phyloP scores from a whole-genome alignment of 495 filamentous ascomycete genomes.

The Lineolata rhizophorae region DNA sequence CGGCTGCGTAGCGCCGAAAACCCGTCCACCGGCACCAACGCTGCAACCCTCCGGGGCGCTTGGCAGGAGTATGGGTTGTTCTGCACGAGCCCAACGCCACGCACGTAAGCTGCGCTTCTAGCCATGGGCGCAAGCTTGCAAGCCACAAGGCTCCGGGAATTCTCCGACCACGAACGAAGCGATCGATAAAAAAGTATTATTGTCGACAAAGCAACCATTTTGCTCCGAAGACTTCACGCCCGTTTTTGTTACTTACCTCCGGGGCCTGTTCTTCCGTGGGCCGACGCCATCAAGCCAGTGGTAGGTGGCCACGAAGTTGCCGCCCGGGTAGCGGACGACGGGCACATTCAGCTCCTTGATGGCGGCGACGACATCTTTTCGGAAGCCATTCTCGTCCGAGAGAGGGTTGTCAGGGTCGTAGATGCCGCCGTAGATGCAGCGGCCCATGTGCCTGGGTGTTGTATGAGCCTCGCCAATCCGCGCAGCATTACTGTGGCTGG shows the following conservation, averaged over 20 bases:
- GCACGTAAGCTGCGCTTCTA: too few relatives aligned
- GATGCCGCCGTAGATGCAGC: constrained; percentile 70
- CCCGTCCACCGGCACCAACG: too few relatives aligned
- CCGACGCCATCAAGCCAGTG: constrained; percentile 67
- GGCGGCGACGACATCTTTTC: constrained; percentile 49
- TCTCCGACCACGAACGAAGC: too few relatives aligned
- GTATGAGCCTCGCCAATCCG: constrained; percentile 1
- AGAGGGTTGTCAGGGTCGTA: constrained; percentile 50
- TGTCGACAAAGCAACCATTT: too few relatives aligned
- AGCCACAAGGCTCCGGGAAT: too few relatives aligned
- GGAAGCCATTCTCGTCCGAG: constrained; percentile 53
- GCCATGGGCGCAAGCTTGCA: too few relatives aligned
- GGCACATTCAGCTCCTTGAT: constrained; percentile 49
- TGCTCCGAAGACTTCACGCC: too few relatives aligned
- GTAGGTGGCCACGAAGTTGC: constrained; percentile 65
- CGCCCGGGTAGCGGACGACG: constrained; percentile 58
- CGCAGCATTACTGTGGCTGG: not conserved
- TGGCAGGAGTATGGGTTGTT: too few relatives aligned
- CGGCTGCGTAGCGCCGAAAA: too few relatives aligned
- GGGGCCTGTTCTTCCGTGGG: constrained; percentile 40
- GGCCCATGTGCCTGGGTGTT: constrained; percentile 45
- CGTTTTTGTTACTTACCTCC: constrained; percentile 24
- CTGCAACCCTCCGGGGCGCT: too few relatives aligned
- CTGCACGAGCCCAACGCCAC: too few relatives aligned
- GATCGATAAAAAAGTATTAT: too few relatives aligned